phyloP scores from a whole-genome alignment of 169 alveolate species.

The Plasmodium knowlesi region DNA sequence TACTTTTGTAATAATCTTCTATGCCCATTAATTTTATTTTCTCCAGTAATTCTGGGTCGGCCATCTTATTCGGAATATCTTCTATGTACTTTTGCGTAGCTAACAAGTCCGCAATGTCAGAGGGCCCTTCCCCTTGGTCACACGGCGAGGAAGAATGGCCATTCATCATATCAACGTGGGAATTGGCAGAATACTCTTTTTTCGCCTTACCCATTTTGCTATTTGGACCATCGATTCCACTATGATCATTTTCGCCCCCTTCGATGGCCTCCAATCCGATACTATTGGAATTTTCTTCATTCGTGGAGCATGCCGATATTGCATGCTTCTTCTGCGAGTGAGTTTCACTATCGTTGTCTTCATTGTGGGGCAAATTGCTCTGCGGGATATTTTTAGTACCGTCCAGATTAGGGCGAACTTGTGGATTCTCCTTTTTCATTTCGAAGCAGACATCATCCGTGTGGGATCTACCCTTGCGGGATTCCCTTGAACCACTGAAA shows the following conservation, averaged over 20 bases:
- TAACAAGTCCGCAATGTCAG: background rate
- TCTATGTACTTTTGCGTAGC: constrained; percentile 18
- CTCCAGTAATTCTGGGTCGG: constrained; percentile 26
- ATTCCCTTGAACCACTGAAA: background rate
- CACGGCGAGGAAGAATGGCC: background rate
- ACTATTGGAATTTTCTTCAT: background rate
- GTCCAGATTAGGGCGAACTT: background rate
- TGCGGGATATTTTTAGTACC: background rate
- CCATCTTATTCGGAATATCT: constrained; percentile 41
- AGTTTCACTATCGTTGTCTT: background rate
- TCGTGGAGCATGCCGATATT: background rate
- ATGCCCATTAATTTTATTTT: constrained; percentile 64
- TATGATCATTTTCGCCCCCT: background rate
- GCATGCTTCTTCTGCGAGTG: background rate
- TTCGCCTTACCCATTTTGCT: background rate
- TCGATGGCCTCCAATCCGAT: background rate
- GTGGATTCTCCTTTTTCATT: background rate
- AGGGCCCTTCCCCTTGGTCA: background rate
- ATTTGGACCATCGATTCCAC: background rate
- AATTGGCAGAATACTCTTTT: background rate
- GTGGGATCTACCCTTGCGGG: background rate
- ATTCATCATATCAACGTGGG: background rate
- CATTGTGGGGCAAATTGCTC: background rate
- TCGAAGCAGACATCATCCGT: constrained; percentile 2
- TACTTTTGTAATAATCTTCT: constrained; percentile 54